Base-by-base conservation (phyloP, 805 yeast species). In the Teunomyces pallodes region DNA sequence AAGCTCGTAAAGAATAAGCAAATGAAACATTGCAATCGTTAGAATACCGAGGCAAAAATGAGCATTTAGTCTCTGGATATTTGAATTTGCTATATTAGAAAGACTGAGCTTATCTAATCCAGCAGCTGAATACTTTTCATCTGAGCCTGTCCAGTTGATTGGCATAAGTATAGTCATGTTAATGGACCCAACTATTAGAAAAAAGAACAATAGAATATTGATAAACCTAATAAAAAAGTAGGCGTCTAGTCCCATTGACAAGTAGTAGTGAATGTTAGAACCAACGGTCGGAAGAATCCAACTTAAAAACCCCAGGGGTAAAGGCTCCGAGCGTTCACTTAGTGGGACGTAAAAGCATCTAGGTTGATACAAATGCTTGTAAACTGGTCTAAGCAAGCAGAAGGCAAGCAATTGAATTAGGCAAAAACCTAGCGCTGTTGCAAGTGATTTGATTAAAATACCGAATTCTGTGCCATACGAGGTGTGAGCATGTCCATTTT, bases 41-140 rank as follows among this genome's bases (percentile, higher is more conserved):
- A 81, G 54, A 0, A 84, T 47, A 2, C 87, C 74, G 65, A 86
- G 67, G 0, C 81, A 60, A 45, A 90, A 77, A 64, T 90, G 96
- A 17, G 82, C 79, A 49, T 82, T 70, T 50, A 85, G 72, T 17
- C 80, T 62, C 3, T 64, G 58, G 0, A 82, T 76, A 40, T 80
- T 78, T 2, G 72, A 55, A 4, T 76, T 71, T 0, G 89, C 77
- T 3, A 89, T 76, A 57, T 87, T 86, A 3, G 94, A 81, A 62
- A 87, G 78, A 14, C 95, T 86, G 6, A 88, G 69, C 43, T 66
- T 70, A 56, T 90, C 96, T 42, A 90, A 66, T 0, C 90, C 89
- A 0, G 57, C 39, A 2, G 74, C 75, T 10, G 59, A 49, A 47
- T 57, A 60, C 2, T 56, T 50, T 2, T 42, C 48, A 35, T 56